These are phyloP conservation scores for Calonectria hawksworthii DNA, from an alignment of 2,329 filamentous ascomycete species.

Conservation along the genomic window DNA sequence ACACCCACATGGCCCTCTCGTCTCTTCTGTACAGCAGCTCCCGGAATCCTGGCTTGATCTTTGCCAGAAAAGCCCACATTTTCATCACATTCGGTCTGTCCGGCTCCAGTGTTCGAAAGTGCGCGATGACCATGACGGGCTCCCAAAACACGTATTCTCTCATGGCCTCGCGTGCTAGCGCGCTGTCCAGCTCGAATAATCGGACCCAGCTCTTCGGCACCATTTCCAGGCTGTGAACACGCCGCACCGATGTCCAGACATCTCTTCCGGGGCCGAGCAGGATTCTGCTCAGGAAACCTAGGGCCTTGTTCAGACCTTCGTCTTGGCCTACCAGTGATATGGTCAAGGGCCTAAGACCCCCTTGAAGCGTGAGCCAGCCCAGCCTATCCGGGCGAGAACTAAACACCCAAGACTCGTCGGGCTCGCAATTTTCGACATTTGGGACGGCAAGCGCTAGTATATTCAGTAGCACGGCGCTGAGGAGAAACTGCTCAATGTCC, in stretches of 20 bases:
- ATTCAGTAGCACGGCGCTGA: slow-evolving; percentile 10
- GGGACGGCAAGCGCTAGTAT: slow-evolving; percentile 15
- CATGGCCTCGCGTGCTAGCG: background rate
- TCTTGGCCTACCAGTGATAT: background rate
- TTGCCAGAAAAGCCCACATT: slow-evolving; percentile 19
- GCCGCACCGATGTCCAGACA: background rate
- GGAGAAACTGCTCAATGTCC: slow-evolving; percentile 1
- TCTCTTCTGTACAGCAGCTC: slow-evolving; percentile 9
- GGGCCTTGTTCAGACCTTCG: background rate
- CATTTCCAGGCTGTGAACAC: background rate
- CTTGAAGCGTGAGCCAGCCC: slow-evolving; percentile 19
- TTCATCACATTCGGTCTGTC: background rate
- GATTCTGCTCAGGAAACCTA: slow-evolving; percentile 4
- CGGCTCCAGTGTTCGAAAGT: background rate
- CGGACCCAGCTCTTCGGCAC: slow-evolving; percentile 5
- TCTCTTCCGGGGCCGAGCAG: slow-evolving; percentile 1
- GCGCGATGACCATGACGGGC: slow-evolving; percentile 5
- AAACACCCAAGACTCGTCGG: slow-evolving; percentile 12
- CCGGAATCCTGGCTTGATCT: slow-evolving; percentile 16
- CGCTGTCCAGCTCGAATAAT: background rate
- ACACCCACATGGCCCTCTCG: slow-evolving; percentile 24
- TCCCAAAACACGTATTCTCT: background rate
- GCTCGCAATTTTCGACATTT: background rate
- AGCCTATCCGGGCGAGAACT: slow-evolving; percentile 2
- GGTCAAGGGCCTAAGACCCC: slow-evolving; percentile 18